These are phyloP conservation scores for Trichophaea hybrida DNA, from an alignment of 2,329 filamentous ascomycete genomes.

Conservation along the genomic window DNA sequence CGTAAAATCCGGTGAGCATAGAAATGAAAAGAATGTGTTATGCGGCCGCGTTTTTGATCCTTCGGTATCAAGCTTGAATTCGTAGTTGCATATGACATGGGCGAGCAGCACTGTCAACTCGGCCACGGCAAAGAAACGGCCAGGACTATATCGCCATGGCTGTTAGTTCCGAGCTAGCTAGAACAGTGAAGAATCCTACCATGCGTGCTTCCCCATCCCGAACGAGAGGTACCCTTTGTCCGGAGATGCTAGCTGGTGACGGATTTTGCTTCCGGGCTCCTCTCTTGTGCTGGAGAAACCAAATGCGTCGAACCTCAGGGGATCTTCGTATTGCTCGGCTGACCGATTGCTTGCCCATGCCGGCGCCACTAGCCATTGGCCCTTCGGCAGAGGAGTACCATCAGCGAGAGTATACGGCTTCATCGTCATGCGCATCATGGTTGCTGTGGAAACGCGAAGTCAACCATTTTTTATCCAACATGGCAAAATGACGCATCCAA, in stretches of 20 bases:
- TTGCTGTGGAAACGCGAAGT: constrained; percentile 29
- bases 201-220: constrained; percentile 15
- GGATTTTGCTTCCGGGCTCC: not conserved
- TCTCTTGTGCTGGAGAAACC: not conserved
- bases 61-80: constrained; percentile 27
- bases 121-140: constrained; percentile 32
- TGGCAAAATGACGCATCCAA: not conserved
- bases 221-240: constrained; percentile 12
- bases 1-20: constrained; percentile 3
- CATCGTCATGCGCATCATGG: constrained; percentile 12
- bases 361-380: constrained; percentile 13
- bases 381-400: constrained; percentile 11
- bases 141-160: constrained; percentile 24
- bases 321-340: constrained; percentile 1
- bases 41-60: not conserved
- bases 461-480: not conserved
- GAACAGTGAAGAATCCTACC: constrained; percentile 1
- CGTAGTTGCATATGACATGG: constrained; percentile 30
- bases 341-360: constrained; percentile 10
- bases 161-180: not conserved
- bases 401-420: constrained; percentile 10
- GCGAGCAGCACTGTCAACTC: constrained; percentile 32
- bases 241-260: not conserved
- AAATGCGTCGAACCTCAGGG: constrained; percentile 13
- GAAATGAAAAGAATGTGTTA: not conserved